phyloP scores from a whole-genome alignment of 805 yeast genomes.

The Scheffersomyces ergatensis region DNA sequence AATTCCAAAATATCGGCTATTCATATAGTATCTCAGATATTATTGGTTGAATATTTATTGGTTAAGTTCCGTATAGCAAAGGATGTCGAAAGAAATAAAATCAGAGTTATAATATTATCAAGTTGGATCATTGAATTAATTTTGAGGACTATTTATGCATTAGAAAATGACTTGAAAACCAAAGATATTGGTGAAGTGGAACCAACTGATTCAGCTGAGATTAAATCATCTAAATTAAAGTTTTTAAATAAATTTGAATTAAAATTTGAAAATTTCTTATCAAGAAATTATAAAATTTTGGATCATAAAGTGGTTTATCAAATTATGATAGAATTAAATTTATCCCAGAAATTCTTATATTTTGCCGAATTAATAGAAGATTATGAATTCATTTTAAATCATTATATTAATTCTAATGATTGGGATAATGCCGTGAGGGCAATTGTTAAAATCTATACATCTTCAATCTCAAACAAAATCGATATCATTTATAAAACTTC shows the following conservation, averaged over 20 bases:
- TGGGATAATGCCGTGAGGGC: constrained; percentile 74
- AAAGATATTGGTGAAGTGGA: not conserved
- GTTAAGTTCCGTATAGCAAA: constrained; percentile 25
- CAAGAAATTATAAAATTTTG: constrained; percentile 43
- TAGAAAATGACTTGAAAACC: constrained; percentile 30
- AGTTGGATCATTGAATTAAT: constrained; percentile 66
- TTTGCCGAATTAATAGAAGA: constrained; percentile 72
- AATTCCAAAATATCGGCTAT: not conserved
- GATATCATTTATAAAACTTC: constrained; percentile 62
- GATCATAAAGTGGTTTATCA: constrained; percentile 72
- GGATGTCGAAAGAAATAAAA: constrained; percentile 21
- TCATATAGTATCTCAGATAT: constrained; percentile 15
- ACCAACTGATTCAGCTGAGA: not conserved
- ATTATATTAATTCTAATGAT: constrained; percentile 64
- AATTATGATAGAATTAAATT: constrained; percentile 64
- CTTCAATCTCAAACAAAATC: constrained; percentile 31
- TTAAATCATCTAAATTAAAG: not conserved
- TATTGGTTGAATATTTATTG: constrained; percentile 33
- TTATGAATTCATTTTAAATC: constrained; percentile 62
- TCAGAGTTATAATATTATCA: constrained; percentile 46
- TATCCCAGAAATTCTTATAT: constrained; percentile 58
- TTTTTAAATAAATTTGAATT: constrained; percentile 7
- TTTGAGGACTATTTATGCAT: constrained; percentile 43
- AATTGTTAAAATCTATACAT: constrained; percentile 47
- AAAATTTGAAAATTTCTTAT: constrained; percentile 48